Evolutionary conservation across 2,329 filamentous ascomycete species (phyloP).

Genomic region (Penicillium crustosum): DNA sequence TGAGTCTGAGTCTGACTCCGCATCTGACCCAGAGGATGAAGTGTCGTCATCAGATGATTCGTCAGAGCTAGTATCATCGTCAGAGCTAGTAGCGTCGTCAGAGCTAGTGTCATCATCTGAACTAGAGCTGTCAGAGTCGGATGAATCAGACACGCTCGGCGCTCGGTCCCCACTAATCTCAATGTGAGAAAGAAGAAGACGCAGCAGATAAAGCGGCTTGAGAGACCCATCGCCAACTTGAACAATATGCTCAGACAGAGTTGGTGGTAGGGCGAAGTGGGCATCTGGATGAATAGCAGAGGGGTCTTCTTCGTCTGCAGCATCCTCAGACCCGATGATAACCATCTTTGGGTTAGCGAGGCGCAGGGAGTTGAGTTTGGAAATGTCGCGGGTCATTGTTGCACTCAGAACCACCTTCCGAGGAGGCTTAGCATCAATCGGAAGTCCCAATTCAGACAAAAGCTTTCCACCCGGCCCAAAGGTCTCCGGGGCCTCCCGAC

Average conservation of each 20-base stretch:
- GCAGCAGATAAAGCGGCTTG: slow-evolving; percentile 82
- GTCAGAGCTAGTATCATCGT: slow-evolving; percentile 39
- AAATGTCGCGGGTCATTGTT: slow-evolving; percentile 85
- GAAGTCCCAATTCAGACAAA: slow-evolving; percentile 39
- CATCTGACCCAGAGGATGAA: slow-evolving; percentile 29
- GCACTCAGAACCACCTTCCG: slow-evolving; percentile 87
- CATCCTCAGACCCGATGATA: slow-evolving; percentile 62
- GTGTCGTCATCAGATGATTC: slow-evolving; percentile 34
- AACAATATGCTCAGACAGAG: slow-evolving; percentile 65
- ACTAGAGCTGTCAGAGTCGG: slow-evolving; percentile 19
- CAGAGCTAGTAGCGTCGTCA: slow-evolving; percentile 34
- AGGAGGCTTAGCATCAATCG: slow-evolving; percentile 48
- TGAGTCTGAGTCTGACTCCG: slow-evolving; percentile 21
- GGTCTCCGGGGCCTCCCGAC: slow-evolving; percentile 51
- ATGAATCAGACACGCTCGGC: slow-evolving; percentile 7
- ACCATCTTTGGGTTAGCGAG: slow-evolving; percentile 74
- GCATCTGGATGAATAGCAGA: slow-evolving; percentile 28
- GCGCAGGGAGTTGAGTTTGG: slow-evolving; percentile 71
- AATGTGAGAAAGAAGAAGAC: slow-evolving; percentile 59
- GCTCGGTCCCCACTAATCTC: slow-evolving; percentile 23
- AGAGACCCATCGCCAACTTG: slow-evolving; percentile 67
- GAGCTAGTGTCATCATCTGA: slow-evolving; percentile 28
- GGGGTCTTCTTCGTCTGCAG: slow-evolving; percentile 20
- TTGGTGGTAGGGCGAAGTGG: slow-evolving; percentile 60
- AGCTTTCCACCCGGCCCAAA: slow-evolving; percentile 45